phyloP scores from a whole-genome alignment of 306 rosid genomes.

The Malus domestica region ASM211411v1 NC_041802.1:28717501-28718000 shows the following conservation, averaged over 20 bases:
- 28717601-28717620: conserved; percentile 28
- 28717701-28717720: background rate
- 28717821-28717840: background rate
- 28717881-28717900: conserved; percentile 33
- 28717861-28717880: conserved; percentile 33
- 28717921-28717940: conserved; percentile 35
- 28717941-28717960: conserved; percentile 45
- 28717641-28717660: background rate
- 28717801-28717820: conserved; percentile 2
- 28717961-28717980: conserved; percentile 21
- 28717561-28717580: conserved; percentile 17
- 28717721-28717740: conserved; percentile 20
- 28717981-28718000: conserved; percentile 33
- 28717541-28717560: conserved; percentile 35
- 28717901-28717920: conserved; percentile 38
- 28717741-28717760: conserved; percentile 68
- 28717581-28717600: conserved; percentile 29
- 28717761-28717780: conserved; percentile 28
- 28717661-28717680: background rate
- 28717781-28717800: conserved; percentile 29
- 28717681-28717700: background rate
- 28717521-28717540: conserved; percentile 28
- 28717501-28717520: conserved; percentile 29
- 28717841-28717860: background rate
- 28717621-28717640: conserved; percentile 33